These are phyloP conservation scores for Solanum medicagineum DNA, from an alignment of 257 asterid species.

Conservation along the genomic window DNA sequence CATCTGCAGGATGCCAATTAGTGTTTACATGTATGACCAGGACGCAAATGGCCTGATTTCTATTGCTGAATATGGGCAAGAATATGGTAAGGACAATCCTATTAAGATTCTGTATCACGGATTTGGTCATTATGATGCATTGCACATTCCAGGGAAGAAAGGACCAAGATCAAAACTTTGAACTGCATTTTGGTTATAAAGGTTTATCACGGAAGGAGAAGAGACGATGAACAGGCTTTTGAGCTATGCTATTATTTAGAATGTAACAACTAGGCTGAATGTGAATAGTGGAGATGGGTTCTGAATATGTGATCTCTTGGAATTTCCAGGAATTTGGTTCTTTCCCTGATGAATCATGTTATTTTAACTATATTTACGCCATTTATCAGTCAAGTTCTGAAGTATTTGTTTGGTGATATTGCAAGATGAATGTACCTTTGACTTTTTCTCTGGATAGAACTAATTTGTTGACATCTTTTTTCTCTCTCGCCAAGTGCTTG, in stretches of 20 bases:
- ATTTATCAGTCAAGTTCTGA: neutral
- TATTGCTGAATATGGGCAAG: constrained; percentile 90
- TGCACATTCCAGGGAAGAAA: constrained; percentile 38
- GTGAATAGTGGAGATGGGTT: too few relatives aligned
- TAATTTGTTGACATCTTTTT: neutral
- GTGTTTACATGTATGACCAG: constrained; percentile 67
- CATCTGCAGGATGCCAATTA: constrained; percentile 71
- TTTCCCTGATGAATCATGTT: neutral
- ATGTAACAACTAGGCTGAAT: neutral
- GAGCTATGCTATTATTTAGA: neutral
- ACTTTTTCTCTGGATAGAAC: neutral
- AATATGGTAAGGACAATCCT: constrained; percentile 66
- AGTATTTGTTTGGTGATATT: too few relatives aligned
- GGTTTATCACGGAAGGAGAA: neutral
- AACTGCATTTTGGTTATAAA: neutral
- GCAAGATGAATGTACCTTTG: neutral
- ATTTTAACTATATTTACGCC: neutral
- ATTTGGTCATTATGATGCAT: constrained; percentile 84
- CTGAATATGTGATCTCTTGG: too few relatives aligned
- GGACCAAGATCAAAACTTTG: constrained; percentile 55
- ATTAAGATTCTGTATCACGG: constrained; percentile 77
- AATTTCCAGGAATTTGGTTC: too few relatives aligned
- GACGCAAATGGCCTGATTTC: constrained; percentile 70
- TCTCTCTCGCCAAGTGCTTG: neutral
- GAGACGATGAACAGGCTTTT: neutral